phyloP scores from a whole-genome alignment of 441 rosid genomes.

The Breynia disticha region DNA sequence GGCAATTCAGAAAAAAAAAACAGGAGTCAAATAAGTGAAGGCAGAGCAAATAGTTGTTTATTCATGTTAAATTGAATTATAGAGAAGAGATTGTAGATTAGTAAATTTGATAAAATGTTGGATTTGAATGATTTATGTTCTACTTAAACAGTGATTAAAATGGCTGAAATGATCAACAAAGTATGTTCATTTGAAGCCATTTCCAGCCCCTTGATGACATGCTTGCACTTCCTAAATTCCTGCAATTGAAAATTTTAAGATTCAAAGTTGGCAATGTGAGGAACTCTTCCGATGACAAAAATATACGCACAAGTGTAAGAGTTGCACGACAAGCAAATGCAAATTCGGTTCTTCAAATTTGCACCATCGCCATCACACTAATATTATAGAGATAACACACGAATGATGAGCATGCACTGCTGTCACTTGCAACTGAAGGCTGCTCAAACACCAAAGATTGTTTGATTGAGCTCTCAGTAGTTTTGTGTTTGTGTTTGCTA shows the following conservation, averaged over 20 bases:
- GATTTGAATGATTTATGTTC: too few species aligned
- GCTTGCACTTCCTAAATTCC: neutral
- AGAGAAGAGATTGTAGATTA: too few species aligned
- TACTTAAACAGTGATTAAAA: neutral
- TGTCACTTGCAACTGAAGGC: slow-evolving; percentile 3
- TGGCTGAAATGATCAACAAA: neutral
- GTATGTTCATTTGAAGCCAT: neutral
- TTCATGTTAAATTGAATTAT: too few species aligned
- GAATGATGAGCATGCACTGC: neutral
- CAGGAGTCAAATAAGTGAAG: too few species aligned
- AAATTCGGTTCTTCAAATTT: neutral
- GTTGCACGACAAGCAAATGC: too few species aligned
- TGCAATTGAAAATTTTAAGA: neutral
- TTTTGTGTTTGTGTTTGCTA: neutral
- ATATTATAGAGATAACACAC: neutral
- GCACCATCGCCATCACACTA: neutral
- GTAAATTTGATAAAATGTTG: too few species aligned
- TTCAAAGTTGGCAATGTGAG: neutral
- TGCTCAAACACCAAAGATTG: slow-evolving; percentile 22
- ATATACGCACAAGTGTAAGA: too few species aligned
- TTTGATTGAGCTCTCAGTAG: neutral
- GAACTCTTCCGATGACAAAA: too few species aligned
- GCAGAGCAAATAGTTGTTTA: too few species aligned
- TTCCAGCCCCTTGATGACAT: neutral
- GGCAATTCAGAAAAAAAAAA: too few species aligned